Evolutionary conservation across 164 flowering plant genomes (phyloP).

Genomic region (Pachysandra terminalis): DNA sequence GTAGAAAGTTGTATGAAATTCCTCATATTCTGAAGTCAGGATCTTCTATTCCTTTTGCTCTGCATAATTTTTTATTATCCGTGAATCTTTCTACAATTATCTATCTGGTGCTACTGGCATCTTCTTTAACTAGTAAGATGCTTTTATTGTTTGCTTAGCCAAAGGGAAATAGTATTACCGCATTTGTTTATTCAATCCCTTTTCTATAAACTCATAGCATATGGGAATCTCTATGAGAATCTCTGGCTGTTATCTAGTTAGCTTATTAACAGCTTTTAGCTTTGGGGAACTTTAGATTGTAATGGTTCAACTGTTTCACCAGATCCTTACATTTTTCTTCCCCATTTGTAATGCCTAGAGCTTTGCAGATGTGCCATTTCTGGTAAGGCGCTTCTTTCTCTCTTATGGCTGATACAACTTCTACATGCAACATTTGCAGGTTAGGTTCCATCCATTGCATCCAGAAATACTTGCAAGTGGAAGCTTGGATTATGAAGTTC

Average conservation of each 20-base stretch:
- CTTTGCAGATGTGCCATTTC: background rate
- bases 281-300: background rate
- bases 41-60: no score
- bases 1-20: no score
- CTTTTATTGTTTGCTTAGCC: no score
- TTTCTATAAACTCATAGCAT: no score
- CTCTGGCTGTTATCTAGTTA: background rate
- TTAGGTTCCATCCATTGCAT: slow-evolving; percentile 82
- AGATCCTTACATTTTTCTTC: background rate
- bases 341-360: background rate
- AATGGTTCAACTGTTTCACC: background rate
- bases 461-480: slow-evolving; percentile 93
- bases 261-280: background rate
- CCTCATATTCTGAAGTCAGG: no score
- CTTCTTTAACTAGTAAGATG: no score
- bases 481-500: slow-evolving; percentile 97
- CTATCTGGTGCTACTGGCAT: no score
- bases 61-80: no score
- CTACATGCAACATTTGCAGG: slow-evolving; percentile 43
- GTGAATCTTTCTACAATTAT: no score
- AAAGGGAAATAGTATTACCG: no score
- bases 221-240: no score
- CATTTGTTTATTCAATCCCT: no score
- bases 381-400: background rate
- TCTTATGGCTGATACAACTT: background rate